Base-by-base conservation (phyloP, 2,329 filamentous ascomycete genomes). In the Coniochaeta prunicola region DNA sequence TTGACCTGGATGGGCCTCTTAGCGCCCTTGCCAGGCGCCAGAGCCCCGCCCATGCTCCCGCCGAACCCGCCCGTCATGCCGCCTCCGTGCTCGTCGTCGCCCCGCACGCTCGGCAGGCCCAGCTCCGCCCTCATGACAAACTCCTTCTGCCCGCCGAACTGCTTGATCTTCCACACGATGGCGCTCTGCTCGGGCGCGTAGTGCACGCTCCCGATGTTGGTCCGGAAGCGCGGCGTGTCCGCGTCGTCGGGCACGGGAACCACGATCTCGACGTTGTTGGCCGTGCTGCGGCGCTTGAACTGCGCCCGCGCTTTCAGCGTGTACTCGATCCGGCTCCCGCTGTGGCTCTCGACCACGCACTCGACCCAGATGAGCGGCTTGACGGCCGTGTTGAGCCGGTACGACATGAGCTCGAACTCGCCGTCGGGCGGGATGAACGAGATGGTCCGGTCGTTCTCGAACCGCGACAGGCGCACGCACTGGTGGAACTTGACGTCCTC, bases 81-180 rank as follows among this genome's bases (percentile, higher is more conserved):
- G 62, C 93, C 93, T 42, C 93, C 93, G 68, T 91, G 90, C 74
- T 97, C 93, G 68, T 97, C 93, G 65, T 97, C 93, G 56, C 93
- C 93, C 64, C 94, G 88, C 21, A 99, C 94, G 60, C 91, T 96
- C 0, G 94, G 94, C 48, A 99, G 79, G 56, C 94, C 94, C 13
- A 99, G 82, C 77, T 99, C 94, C 19, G 94, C 94, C 59, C 94
- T 89, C 94, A 99, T 99, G 66, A 99, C 80, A 69, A 99, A 99
- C 71, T 99, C 94, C 76, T 99, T 99, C 66, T 88, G 86, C n/a
- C 94, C 94, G 50, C 94, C 94, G 74, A 99, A 99, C 70, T 99
- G 94, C 80, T 99, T 99, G 74, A 99, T 99, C 80, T 99, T 99
- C 94, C 94, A 99, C 56, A 99, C 90, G 66, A 99, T 99, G 60